Evolutionary conservation across 2,329 filamentous ascomycete genomes (phyloP).

Genomic region (Nemania sp.): DNA sequence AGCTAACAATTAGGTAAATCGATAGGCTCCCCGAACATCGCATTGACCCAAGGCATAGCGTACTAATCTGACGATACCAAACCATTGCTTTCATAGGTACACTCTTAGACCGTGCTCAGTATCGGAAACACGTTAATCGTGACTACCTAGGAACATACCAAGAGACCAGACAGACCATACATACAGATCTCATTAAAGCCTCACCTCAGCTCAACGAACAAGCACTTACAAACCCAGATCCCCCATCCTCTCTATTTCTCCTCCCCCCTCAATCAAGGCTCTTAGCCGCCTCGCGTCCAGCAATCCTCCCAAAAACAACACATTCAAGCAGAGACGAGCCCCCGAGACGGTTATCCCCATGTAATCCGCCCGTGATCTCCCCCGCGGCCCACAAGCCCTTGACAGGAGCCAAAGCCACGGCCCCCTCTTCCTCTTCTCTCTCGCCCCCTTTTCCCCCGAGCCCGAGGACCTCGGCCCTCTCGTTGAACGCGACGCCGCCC

Average conservation of each 20-base stretch:
- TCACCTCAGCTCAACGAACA: too few species aligned
- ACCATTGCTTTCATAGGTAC: too few species aligned
- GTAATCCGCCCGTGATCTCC: conserved; percentile 67
- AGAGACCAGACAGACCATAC: too few species aligned
- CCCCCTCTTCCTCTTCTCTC: neutral
- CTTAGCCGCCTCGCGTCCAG: conserved; percentile 53
- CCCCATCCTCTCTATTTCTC: neutral
- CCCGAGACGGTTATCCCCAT: conserved; percentile 65
- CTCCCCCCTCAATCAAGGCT: conserved; percentile 7
- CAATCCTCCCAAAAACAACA: conserved; percentile 65
- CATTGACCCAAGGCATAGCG: too few species aligned
- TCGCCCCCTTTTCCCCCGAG: conserved; percentile 33
- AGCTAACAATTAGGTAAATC: too few species aligned
- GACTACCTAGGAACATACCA: too few species aligned
- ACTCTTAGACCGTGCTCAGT: too few species aligned
- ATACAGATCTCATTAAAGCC: too few species aligned
- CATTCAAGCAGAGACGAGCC: conserved; percentile 67
- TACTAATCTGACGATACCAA: too few species aligned
- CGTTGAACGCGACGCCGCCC: conserved; percentile 64
- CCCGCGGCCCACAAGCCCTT: conserved; percentile 65
- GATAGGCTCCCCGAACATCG: too few species aligned
- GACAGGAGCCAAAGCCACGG: conserved; percentile 47
- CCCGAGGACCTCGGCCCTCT: conserved; percentile 55
- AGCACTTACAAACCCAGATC: neutral
- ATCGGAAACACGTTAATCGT: too few species aligned